phyloP scores from a whole-genome alignment of 2,329 filamentous ascomycete species.

The Pyrenochaeta sp. region DNA sequence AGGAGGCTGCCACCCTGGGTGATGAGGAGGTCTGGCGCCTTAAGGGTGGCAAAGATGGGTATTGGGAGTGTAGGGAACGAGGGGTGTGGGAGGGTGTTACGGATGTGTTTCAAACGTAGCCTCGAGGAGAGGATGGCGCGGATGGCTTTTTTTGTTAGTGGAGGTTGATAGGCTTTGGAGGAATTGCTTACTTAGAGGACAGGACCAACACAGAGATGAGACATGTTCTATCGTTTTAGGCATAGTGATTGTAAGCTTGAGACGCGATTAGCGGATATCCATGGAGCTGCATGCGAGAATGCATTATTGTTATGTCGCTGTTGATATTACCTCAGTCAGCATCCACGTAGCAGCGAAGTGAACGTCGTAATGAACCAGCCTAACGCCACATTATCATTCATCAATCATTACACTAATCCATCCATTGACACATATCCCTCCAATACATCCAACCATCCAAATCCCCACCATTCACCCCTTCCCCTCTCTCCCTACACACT shows the following conservation, averaged over 20 bases:
- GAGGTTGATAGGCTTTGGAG: too few species aligned
- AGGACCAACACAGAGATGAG: not conserved
- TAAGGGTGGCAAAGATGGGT: constrained; percentile 83
- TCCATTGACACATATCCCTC: not conserved
- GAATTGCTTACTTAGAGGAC: not conserved
- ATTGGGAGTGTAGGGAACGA: constrained; percentile 85
- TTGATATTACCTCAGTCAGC: too few species aligned
- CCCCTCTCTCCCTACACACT: not conserved
- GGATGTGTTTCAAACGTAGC: constrained; percentile 60
- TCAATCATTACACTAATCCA: too few species aligned
- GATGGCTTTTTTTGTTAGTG: not conserved
- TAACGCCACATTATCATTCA: not conserved
- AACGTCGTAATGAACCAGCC: too few species aligned
- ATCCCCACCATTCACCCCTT: too few species aligned
- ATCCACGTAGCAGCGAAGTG: too few species aligned
- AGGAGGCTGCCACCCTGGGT: constrained; percentile 42
- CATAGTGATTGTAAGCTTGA: not conserved
- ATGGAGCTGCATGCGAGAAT: not conserved
- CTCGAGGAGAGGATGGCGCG: not conserved
- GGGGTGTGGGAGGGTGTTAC: constrained; percentile 70
- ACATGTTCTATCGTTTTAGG: not conserved
- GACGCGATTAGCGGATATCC: not conserved
- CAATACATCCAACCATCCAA: not conserved
- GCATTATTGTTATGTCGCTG: not conserved
- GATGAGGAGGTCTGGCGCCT: constrained; percentile 65